Base-by-base conservation (phyloP, 331 rosid species). In the Dryas integrifolia region DNA sequence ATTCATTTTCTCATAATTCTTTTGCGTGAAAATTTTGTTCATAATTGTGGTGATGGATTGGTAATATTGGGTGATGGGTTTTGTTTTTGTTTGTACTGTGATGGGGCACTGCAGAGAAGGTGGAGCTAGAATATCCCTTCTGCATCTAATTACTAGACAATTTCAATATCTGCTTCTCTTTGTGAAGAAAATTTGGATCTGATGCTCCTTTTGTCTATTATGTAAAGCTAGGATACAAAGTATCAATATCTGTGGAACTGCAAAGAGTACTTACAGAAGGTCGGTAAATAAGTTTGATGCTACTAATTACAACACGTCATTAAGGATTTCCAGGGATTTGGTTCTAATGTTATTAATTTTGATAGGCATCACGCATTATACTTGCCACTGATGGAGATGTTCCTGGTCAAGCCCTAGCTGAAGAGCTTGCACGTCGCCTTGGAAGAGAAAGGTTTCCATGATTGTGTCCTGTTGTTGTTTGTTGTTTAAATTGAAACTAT, bases 321-420 rank as follows among this genome's bases (percentile, higher is more conserved):
- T 12, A 12, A 16, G 26, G 49, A 70, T 46, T 24, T 53, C 11
- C 11, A 26, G 30, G 9, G 61, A 16, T 72, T 78, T 48, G 46
- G 6, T 50, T 81, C 69, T 58, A 52, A 74, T 55, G 41, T 74
- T 70, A 11, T 67, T 62, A 48, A 45, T 81, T 73, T 78, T 85
- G 62, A 69, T 60, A 95, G 99, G 97, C 96, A 77, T 89, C 96
- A 12, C 96, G 99, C 4, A 82, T 95, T 52, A 77, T 95, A 76
- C 88, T 95, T 76, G 98, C 99, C 74, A 95, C 99, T 79, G 99
- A 95, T 75, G 99, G 91, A 69, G 99, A 95, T 82, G 60, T 11
- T 52, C 98, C 99, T 67, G 99, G 98, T 85, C 99, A 95, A 84
- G 98, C 99, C 70, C 84, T 95, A 81, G 96, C 98, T 67, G 99